Base-by-base conservation (phyloP, 805 yeast species). In the Ogataea trehalophila region DNA sequence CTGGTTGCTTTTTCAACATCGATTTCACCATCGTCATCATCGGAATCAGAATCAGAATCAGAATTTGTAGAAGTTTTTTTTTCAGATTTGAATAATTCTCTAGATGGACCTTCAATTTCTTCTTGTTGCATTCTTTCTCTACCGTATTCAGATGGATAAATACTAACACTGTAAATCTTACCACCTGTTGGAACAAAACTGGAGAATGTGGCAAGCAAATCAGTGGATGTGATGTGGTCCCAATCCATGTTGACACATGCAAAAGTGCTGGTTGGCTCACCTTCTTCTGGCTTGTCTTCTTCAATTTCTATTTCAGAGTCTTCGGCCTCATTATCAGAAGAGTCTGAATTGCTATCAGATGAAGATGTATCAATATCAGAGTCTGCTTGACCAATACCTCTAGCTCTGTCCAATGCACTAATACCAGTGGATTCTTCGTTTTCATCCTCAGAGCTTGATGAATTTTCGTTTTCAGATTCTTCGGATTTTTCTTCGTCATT, bases 201-300 rank as follows among this genome's bases (percentile, higher is more conserved):
- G 7, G 82, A 70, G 58, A 92, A 89, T 0, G 98, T 85, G 5
- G 95, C 95, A 85, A 87, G 79, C 53, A 92, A 70, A 63, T 94
- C 98, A 4, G 80, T 79, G 0, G 98, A 86, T 41, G 80, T 77
- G n/a, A 94, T 76, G 60, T 94, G 87, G 58, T 94, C 99, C 99
- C 99, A 94, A 63, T 94, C 99, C 77, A 94, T 73, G 61, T 94
- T 94, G 31, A 94, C 98, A 1, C 85, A 96, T 0, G 99, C 99
- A 60, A 94, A 73, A 6, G 87, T 72, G 33, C 70, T 71, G 1
- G 95, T 75, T 31, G 96, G 95, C 2, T 92, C 97, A 41, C 96
- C 95, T 43, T 81, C 84, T 42, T 87, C 90, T n/a, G 94, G 86
- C 45, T 79, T 76, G 9, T 70, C 71, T 29, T 72, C 75, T 55